Base-by-base conservation (phyloP, 805 yeast species). In the Candida germanica region DNA sequence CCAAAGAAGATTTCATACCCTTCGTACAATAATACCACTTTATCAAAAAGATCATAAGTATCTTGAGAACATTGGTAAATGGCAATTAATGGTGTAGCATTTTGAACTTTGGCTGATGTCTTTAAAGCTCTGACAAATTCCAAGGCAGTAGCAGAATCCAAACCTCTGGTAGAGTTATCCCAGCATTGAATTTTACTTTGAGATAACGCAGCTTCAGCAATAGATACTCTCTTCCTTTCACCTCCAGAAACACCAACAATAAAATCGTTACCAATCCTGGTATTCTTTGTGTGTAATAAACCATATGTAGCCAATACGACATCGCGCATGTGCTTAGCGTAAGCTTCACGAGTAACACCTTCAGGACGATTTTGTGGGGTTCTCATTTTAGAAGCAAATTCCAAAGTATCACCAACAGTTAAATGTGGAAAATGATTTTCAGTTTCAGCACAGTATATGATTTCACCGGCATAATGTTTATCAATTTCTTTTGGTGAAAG, bases 121-220 rank as follows among this genome's bases (percentile, higher is more conserved):
- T 83, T 78, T 42, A 85, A 66, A 14, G 87, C 81, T 43, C 77
- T 68, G 26, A 83, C 69, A 50, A 78, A 85, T 53, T 83, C 89
- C 44, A 82, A 66, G 3, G 95, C 94, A 27, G 93, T 84, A 8
- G 93, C 83, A 3, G 93, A 73, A 61, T 85, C 95, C 41, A 86
- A 69, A 49, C 95, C 95, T 65, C 93, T 76, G 5, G 95, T 86
- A 5, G 91, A 83, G 52, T 86, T 86, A 65, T 85, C 78, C 78
- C 77, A 73, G 46, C 74, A 61, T 49, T 73, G 75, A 58, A 16
- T 29, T 23, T 71, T 61, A 20, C 87, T 82, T 20, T 80, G 77
- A 33, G 80, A 69, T 31, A 83, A 73, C 29, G 82, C 63, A 1
- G 84, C 84, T 60, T 85, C 95, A 8, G 88, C 87, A 49, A 85